Evolutionary conservation across 2,329 filamentous ascomycete genomes (phyloP).

Genomic region (Pseudocercospora fuligena): DNA sequence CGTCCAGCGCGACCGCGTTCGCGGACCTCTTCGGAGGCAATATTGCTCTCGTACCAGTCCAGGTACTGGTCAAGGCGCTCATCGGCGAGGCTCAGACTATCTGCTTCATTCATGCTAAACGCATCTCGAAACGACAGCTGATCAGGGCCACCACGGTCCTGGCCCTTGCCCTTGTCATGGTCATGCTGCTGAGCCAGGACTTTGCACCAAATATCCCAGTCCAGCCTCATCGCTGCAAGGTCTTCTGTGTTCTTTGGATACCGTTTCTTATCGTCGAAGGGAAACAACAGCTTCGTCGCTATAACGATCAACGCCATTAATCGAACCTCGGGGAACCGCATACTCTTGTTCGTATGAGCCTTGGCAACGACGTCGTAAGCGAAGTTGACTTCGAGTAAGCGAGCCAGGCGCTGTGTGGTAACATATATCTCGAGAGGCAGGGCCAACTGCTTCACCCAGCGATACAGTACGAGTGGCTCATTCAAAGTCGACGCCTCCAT

Average conservation of each 20-base stretch:
- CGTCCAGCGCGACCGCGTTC: slow-evolving; percentile 38
- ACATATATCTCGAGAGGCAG: slow-evolving; percentile 74
- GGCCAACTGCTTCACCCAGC: slow-evolving; percentile 71
- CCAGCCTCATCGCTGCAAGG: slow-evolving; percentile 63
- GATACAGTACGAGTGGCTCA: slow-evolving; percentile 67
- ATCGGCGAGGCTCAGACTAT: slow-evolving; percentile 66
- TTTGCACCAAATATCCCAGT: slow-evolving; percentile 76
- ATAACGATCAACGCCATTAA: slow-evolving; percentile 74
- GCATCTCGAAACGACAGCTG: slow-evolving; percentile 46
- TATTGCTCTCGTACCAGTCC: slow-evolving; percentile 76
- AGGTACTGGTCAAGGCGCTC: slow-evolving; percentile 74
- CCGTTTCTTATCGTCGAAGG: slow-evolving; percentile 66
- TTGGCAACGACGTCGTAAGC: slow-evolving; percentile 50
- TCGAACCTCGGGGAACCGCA: slow-evolving; percentile 74
- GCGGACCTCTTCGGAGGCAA: slow-evolving; percentile 55
- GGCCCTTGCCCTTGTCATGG: slow-evolving; percentile 29
- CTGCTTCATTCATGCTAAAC: slow-evolving; percentile 62
- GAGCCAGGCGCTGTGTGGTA: slow-evolving; percentile 62
- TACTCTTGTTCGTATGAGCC: slow-evolving; percentile 47
- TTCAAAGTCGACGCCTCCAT: slow-evolving; percentile 77
- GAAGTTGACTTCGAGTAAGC: slow-evolving; percentile 59
- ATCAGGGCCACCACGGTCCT: slow-evolving; percentile 2
- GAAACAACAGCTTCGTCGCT: slow-evolving; percentile 78
- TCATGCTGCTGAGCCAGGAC: slow-evolving; percentile 20
- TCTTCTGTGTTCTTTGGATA: slow-evolving; percentile 58